These are phyloP conservation scores for Cladosporium sp. DNA, from an alignment of 2,329 filamentous ascomycete species.

Conservation along the genomic window DNA sequence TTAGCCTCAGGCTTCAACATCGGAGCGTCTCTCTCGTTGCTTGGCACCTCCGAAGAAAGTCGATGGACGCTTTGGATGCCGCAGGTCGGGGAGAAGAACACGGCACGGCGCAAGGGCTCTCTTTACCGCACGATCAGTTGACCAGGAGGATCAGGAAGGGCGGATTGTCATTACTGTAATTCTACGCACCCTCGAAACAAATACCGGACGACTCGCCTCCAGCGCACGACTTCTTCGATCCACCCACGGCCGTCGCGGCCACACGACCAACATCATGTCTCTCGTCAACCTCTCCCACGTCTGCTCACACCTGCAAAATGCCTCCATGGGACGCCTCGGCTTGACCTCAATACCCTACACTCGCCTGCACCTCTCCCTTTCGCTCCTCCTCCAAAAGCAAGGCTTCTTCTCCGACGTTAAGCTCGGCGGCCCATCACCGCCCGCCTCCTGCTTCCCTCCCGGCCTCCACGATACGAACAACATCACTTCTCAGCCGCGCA, in stretches of 20 bases:
- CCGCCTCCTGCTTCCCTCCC: constrained; percentile 33
- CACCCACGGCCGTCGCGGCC: constrained; percentile 13
- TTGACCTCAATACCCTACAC: constrained; percentile 78
- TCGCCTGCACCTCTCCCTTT: constrained; percentile 73
- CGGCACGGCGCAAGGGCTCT: not conserved
- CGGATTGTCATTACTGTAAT: not conserved
- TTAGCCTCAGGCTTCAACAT: not conserved
- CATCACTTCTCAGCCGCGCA: constrained; percentile 26
- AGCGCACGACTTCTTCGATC: not conserved
- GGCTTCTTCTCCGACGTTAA: constrained; percentile 80
- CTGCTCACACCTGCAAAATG: constrained; percentile 90
- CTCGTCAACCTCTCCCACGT: constrained; percentile 72
- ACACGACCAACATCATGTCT: constrained; percentile 51
- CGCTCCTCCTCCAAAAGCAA: constrained; percentile 73
- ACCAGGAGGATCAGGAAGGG: not conserved
- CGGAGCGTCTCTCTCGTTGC: no score
- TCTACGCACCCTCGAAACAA: no score
- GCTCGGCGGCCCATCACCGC: constrained; percentile 62
- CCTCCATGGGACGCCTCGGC: constrained; percentile 74
- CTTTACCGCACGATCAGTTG: not conserved
- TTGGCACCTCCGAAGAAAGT: constrained; percentile 12
- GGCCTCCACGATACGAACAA: constrained; percentile 26
- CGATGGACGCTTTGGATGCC: not conserved
- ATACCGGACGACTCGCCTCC: no score
- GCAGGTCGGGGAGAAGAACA: not conserved